phyloP scores from a whole-genome alignment of 1,284 basidiomycete species.

The Cryptococcus jaspeensis region DNA sequence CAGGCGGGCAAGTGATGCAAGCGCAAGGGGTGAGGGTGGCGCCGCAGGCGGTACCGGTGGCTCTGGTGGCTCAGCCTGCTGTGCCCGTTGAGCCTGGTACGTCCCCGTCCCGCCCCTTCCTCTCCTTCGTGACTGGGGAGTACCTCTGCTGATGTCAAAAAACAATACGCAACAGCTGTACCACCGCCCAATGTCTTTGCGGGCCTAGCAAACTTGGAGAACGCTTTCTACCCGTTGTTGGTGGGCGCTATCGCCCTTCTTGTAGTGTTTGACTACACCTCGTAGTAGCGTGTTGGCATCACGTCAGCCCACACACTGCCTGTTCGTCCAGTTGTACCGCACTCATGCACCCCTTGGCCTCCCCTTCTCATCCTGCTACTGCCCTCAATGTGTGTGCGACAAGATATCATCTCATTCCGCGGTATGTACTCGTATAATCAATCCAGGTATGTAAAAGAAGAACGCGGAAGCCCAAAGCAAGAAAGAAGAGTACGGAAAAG shows the following conservation, averaged over 20 bases:
- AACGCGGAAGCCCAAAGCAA: too few relatives aligned
- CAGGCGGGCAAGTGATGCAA: too few relatives aligned
- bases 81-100: neutral
- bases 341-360: neutral
- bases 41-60: too few relatives aligned
- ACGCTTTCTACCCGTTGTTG: slow-evolving; percentile 44
- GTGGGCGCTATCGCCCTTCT: slow-evolving; percentile 45
- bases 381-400: too few relatives aligned
- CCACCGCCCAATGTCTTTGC: slow-evolving; percentile 11
- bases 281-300: slow-evolving; percentile 5
- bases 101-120: neutral
- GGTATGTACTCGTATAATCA: too few relatives aligned
- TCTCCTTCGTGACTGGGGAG: too few relatives aligned
- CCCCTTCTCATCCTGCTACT: neutral
- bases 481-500: too few relatives aligned
- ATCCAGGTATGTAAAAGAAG: too few relatives aligned
- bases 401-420: too few relatives aligned
- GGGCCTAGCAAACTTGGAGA: slow-evolving; percentile 38
- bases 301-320: neutral
- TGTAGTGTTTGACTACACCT: slow-evolving; percentile 46
- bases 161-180: neutral
- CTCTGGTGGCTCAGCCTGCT: neutral
- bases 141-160: too few relatives aligned
- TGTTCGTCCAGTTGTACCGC: slow-evolving; percentile 3
- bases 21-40: too few relatives aligned